Conservation (phyloP, 2,329 filamentous ascomycete species). For the Ploettnerulaceae sp. region DNA sequence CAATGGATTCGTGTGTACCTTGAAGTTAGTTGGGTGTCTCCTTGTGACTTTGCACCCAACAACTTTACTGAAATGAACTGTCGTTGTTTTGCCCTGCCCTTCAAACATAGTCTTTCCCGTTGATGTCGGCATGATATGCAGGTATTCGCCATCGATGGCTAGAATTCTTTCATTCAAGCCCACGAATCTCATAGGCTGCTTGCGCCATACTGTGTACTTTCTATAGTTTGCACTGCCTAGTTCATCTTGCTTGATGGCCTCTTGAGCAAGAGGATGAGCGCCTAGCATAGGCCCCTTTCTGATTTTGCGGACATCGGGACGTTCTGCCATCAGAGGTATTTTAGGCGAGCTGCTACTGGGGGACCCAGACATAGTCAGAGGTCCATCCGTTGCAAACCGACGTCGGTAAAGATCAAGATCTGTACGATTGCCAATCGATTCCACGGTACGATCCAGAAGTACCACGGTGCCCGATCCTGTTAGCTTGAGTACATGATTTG, state of each 20-base stretch:
- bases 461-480: conserved; percentile 70
- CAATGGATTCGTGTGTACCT: conserved; percentile 47
- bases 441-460: conserved; percentile 71
- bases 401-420: conserved; percentile 73
- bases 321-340: conserved; percentile 43
- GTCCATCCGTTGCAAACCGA: conserved; percentile 70
- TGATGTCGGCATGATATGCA: conserved; percentile 74
- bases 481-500: conserved; percentile 72
- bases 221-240: conserved; percentile 58
- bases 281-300: conserved; percentile 54
- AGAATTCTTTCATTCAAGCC: conserved; percentile 70
- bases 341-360: conserved; percentile 65
- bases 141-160: conserved; percentile 79
- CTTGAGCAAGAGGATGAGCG: conserved; percentile 62
- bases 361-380: conserved; percentile 62
- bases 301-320: conserved; percentile 40
- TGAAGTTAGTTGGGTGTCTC: conserved; percentile 75
- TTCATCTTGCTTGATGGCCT: conserved; percentile 56
- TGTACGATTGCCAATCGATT: conserved; percentile 68
- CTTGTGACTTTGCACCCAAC: conserved; percentile 77
- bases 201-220: conserved; percentile 75
- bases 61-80: conserved; percentile 76
- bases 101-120: conserved; percentile 62
- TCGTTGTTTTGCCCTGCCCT: conserved; percentile 65
- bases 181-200: conserved; percentile 77